phyloP scores from a whole-genome alignment of 2,329 filamentous ascomycete species.

The Cladosporium sp. region DNA sequence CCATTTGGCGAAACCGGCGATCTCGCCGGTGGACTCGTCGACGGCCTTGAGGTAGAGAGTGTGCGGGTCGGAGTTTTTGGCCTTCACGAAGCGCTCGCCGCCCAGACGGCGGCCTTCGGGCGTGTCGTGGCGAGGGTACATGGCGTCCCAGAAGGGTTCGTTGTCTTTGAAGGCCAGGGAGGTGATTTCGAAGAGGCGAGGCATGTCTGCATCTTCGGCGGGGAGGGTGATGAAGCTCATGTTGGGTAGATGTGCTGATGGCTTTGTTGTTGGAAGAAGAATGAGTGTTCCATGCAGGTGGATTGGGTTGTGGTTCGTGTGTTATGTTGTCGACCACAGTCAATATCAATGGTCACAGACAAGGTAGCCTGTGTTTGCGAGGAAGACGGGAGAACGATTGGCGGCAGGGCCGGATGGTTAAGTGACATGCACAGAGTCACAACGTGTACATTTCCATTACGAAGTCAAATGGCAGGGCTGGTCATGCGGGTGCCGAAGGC shows the following conservation, averaged over 20 bases:
- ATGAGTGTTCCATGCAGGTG: neutral
- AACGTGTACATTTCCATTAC: constrained; percentile 6
- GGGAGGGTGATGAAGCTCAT: constrained; percentile 19
- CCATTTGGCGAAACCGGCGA: constrained; percentile 32
- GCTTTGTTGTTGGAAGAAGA: neutral
- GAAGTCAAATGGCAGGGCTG: neutral
- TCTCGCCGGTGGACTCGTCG: constrained; percentile 21
- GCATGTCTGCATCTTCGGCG: constrained; percentile 28
- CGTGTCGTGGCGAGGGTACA: constrained; percentile 26
- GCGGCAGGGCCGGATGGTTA: neutral
- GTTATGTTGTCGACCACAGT: neutral
- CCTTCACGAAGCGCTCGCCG: constrained; percentile 21
- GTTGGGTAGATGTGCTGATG: constrained; percentile 9
- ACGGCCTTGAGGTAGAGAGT: constrained; percentile 30
- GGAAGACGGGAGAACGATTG: neutral
- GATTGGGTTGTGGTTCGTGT: neutral
- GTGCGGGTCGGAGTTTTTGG: constrained; percentile 19
- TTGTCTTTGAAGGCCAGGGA: constrained; percentile 26
- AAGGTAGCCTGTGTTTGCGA: neutral
- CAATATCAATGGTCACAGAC: neutral
- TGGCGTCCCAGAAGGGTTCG: constrained; percentile 26
- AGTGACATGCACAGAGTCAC: neutral
- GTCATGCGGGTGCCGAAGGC: constrained; percentile 9
- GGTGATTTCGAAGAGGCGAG: constrained; percentile 27
- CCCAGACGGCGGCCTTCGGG: constrained; percentile 22